A percentile compares a stretch with the other conserved stretches of the same genome.
phyloP scores from a whole-genome alignment of 2,329 filamentous ascomycete genomes.

The Trichoderma breve region DNA sequence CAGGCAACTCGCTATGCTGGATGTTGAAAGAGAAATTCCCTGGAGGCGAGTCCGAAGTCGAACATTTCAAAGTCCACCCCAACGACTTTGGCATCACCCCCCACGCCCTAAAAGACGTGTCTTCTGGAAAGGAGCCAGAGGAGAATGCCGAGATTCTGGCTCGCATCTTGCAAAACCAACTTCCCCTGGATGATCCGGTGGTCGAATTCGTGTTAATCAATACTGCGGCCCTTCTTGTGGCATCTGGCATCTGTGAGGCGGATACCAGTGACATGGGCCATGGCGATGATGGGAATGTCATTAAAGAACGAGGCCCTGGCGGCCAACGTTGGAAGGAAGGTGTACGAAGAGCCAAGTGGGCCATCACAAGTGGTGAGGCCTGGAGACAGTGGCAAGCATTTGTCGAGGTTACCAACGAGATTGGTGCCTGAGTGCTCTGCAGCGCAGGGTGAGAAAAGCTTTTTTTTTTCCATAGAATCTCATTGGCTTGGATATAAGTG shows the following conservation, averaged over 20 bases:
- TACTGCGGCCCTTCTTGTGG: conserved; percentile 81
- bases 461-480: not conserved
- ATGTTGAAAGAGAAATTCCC: conserved; percentile 56
- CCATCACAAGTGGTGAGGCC: conserved; percentile 82
- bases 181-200: conserved; percentile 76
- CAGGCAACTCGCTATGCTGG: conserved; percentile 88
- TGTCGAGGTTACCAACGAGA: conserved; percentile 73
- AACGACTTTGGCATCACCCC: conserved; percentile 80
- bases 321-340: conserved; percentile 94
- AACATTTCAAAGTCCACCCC: conserved; percentile 75
- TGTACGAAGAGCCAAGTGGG: conserved; percentile 81
- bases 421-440: conserved; percentile 28
- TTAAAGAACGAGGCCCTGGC: conserved; percentile 79
- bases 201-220: conserved; percentile 94
- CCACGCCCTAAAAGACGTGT: conserved; percentile 75
- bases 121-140: conserved; percentile 77
- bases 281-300: conserved; percentile 76
- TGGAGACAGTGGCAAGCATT: conserved; percentile 79
- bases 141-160: conserved; percentile 86
- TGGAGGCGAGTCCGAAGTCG: conserved; percentile 52
- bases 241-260: conserved; percentile 81
- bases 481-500: not conserved
- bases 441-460: not conserved
- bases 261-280: conserved; percentile 76
- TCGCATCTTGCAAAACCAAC: conserved; percentile 69